These are phyloP conservation scores for Trichothecium roseum DNA, from an alignment of 2,329 filamentous ascomycete genomes.

Conservation along the genomic window DNA sequence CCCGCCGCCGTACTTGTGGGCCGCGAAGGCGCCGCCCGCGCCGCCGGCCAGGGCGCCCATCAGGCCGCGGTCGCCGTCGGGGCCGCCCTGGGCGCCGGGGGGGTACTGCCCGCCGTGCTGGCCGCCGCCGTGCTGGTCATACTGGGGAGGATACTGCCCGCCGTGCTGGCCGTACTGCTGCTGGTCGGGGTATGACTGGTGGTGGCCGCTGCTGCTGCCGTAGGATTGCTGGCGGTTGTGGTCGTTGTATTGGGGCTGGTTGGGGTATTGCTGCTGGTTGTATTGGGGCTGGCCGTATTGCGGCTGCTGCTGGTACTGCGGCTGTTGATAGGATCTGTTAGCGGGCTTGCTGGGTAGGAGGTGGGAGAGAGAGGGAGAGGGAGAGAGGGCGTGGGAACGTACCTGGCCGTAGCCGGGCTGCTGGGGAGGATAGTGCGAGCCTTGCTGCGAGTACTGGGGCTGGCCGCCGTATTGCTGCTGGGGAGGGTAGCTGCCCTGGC, in stretches of 20 bases:
- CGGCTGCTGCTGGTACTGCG: conserved; percentile 6
- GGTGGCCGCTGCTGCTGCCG: conserved; percentile 5
- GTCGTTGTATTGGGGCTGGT: conserved; percentile 4
- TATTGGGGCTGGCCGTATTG: conserved; percentile 4
- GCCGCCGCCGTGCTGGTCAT: conserved; percentile 7
- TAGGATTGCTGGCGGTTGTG: conserved; percentile 1
- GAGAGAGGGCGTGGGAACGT: neutral
- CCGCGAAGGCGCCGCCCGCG: conserved; percentile 42
- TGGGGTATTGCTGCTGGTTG: conserved; percentile 5
- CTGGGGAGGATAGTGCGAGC: conserved; percentile 7
- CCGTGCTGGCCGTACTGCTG: conserved; percentile 12
- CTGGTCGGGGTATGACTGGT: conserved; percentile 6
- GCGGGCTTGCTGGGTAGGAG: conserved; percentile 1
- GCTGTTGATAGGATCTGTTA: conserved; percentile 9
- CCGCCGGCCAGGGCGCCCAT: conserved; percentile 42
- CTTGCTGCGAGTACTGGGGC: conserved; percentile 11
- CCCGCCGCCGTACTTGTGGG: conserved; percentile 42
- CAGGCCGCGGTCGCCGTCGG: conserved; percentile 41
- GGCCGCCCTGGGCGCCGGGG: conserved; percentile 15
- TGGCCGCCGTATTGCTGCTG: conserved; percentile 12
- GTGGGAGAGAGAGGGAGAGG: neutral
- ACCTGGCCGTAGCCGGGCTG: conserved; percentile 11
- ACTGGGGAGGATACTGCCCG: conserved; percentile 9
- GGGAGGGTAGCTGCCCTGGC: conserved; percentile 11
- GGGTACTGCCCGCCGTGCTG: conserved; percentile 11